These are phyloP conservation scores for Botrytis squamosa DNA, from an alignment of 2,329 filamentous ascomycete species.

Conservation along the genomic window DNA sequence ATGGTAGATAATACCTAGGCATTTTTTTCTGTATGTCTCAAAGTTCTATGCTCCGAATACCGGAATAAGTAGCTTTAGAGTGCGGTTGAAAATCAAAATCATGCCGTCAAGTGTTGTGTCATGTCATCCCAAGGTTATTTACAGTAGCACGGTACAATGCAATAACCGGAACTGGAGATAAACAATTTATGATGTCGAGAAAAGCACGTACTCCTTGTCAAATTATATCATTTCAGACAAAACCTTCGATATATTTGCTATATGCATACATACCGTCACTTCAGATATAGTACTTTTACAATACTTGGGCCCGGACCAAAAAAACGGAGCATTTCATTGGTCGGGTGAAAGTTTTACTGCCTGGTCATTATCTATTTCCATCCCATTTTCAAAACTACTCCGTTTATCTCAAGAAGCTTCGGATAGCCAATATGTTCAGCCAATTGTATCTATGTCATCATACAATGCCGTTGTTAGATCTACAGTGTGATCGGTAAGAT, in stretches of 20 bases:
- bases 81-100: slow-evolving; percentile 11
- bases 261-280: slow-evolving; percentile 11
- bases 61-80: slow-evolving; percentile 4
- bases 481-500: slow-evolving; percentile 15
- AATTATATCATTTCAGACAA: slow-evolving; percentile 1
- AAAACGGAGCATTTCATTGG: slow-evolving; percentile 15
- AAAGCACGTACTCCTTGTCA: slow-evolving; percentile 4
- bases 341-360: background rate
- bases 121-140: slow-evolving; percentile 20
- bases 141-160: slow-evolving; percentile 15
- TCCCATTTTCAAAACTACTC: slow-evolving; percentile 1
- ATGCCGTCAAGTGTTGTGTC: slow-evolving; percentile 21
- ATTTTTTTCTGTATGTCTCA: slow-evolving; percentile 2
- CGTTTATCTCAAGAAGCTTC: slow-evolving; percentile 5
- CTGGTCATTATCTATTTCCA: background rate
- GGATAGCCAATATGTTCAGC: background rate
- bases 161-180: slow-evolving; percentile 17
- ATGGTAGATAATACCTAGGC: background rate
- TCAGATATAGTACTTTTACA: slow-evolving; percentile 10
- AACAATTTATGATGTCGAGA: slow-evolving; percentile 16
- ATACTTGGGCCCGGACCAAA: background rate
- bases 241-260: background rate
- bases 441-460: slow-evolving; percentile 3
- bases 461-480: slow-evolving; percentile 16
- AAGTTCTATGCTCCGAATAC: slow-evolving; percentile 13